These are phyloP conservation scores for Syncephalastrum sp. DNA, from an alignment of 371 early-diverging fungal genomes.

Conservation along the genomic window DNA sequence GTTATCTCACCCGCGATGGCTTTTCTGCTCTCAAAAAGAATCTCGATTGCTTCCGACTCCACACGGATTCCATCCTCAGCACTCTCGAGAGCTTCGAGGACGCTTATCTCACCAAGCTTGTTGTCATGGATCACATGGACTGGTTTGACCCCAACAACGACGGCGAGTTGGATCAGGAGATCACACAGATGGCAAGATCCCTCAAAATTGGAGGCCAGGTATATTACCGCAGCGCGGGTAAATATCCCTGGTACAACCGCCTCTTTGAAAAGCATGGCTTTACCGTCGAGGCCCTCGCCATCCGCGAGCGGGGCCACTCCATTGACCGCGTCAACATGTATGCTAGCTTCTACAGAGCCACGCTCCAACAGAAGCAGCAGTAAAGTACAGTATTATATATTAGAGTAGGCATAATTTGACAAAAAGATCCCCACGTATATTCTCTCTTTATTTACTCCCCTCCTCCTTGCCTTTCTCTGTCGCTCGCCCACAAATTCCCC, in stretches of 20 bases:
- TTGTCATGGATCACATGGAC: slow-evolving; percentile 90
- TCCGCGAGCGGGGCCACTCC: slow-evolving; percentile 65
- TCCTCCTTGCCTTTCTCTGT: too few relatives aligned
- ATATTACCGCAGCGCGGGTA: slow-evolving; percentile 80
- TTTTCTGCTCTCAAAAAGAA: slow-evolving; percentile 60
- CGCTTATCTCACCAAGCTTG: slow-evolving; percentile 72
- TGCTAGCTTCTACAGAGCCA: slow-evolving; percentile 65
- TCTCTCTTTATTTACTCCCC: too few relatives aligned
- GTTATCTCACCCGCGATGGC: slow-evolving; percentile 72
- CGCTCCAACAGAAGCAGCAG: slow-evolving; percentile 4
- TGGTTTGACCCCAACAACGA: slow-evolving; percentile 73
- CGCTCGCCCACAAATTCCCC: background rate
- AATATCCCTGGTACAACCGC: slow-evolving; percentile 79
- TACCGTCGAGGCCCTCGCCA: slow-evolving; percentile 60
- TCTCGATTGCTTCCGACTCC: slow-evolving; percentile 68
- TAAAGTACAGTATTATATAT: too few relatives aligned
- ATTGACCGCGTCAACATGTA: slow-evolving; percentile 89
- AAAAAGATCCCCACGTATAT: too few relatives aligned
- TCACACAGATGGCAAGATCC: slow-evolving; percentile 61
- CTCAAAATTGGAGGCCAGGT: slow-evolving; percentile 69
- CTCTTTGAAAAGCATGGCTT: slow-evolving; percentile 73
- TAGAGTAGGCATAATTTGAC: too few relatives aligned
- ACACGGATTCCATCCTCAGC: slow-evolving; percentile 75
- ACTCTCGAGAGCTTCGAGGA: slow-evolving; percentile 55
- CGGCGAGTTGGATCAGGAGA: slow-evolving; percentile 59